phyloP scores from a whole-genome alignment of 306 rosid genomes.

The Medicago ruthenica region DNA sequence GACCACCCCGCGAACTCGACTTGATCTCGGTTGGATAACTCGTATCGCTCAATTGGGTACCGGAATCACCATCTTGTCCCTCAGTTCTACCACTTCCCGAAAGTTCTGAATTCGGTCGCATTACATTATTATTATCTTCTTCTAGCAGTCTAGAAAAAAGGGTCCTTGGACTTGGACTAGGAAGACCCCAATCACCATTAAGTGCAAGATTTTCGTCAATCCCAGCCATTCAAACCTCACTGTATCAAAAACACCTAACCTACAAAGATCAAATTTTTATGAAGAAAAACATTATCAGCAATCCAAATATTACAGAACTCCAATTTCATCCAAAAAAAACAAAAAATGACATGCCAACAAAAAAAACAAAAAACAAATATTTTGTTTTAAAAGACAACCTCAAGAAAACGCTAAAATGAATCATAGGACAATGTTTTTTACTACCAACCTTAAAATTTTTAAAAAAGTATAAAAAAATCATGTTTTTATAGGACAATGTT shows the following conservation, averaged over 20 bases:
- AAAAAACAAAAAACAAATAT: background rate
- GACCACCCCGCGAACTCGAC: slow-evolving; percentile 64
- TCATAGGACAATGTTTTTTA: slow-evolving; percentile 28
- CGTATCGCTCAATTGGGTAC: slow-evolving; percentile 43
- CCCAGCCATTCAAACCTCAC: slow-evolving; percentile 76
- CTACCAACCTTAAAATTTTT: slow-evolving; percentile 10
- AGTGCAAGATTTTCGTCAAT: slow-evolving; percentile 72
- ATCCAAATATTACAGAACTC: slow-evolving; percentile 13
- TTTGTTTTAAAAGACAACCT: slow-evolving; percentile 14
- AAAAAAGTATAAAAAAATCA: background rate
- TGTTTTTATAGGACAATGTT: background rate
- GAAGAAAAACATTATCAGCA: slow-evolving; percentile 11
- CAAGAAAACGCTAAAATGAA: slow-evolving; percentile 32
- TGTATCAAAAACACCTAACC: slow-evolving; percentile 35
- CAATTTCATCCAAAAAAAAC: background rate
- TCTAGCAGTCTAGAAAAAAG: slow-evolving; percentile 70
- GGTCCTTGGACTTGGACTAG: slow-evolving; percentile 77
- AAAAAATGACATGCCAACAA: slow-evolving; percentile 31
- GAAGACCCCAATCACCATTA: slow-evolving; percentile 78
- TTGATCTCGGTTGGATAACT: slow-evolving; percentile 55
- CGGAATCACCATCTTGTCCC: slow-evolving; percentile 48
- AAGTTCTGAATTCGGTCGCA: slow-evolving; percentile 55
- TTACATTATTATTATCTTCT: slow-evolving; percentile 55
- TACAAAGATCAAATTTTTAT: slow-evolving; percentile 46
- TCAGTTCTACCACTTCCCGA: slow-evolving; percentile 51